Percentiles rank a stretch among this genome's conserved stretches.
Evolutionary conservation across 139 green algal genomes (phyloP).

Genomic region (Diplosphaera chodatii): DNA sequence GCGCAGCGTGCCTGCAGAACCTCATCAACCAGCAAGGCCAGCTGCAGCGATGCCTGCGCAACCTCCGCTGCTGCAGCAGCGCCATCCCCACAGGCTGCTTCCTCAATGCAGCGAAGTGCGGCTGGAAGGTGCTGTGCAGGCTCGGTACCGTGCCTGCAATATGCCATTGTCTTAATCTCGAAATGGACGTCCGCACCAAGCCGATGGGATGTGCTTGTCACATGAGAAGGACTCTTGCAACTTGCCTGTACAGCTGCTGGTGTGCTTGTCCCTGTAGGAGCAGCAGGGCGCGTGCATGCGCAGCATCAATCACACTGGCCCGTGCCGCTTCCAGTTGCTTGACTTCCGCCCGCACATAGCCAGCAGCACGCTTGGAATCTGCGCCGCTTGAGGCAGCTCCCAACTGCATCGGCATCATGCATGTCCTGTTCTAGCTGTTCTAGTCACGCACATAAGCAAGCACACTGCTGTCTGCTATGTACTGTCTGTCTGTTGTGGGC

Average conservation of each 20-base stretch:
- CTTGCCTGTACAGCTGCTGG: neutral
- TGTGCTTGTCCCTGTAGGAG: neutral
- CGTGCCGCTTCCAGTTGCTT: neutral
- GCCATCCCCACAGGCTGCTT: neutral
- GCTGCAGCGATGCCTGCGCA: constrained; percentile 1
- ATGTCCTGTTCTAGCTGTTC: too few species aligned
- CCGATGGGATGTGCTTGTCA: too few species aligned
- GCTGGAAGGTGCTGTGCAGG: too few species aligned
- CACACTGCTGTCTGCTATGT: too few species aligned
- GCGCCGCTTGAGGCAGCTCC: neutral
- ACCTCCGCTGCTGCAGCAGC: neutral
- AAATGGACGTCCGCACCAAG: too few species aligned
- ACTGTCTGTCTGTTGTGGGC: too few species aligned
- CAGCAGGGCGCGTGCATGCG: neutral
- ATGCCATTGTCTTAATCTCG: too few species aligned
- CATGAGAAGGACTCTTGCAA: too few species aligned
- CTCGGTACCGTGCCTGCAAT: too few species aligned
- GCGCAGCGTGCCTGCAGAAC: constrained; percentile 20
- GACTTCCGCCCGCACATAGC: neutral
- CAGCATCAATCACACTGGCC: too few species aligned
- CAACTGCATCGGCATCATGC: neutral
- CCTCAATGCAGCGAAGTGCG: too few species aligned
- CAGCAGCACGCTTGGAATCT: neutral
- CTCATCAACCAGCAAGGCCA: constrained; percentile 11
- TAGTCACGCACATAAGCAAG: too few species aligned